A percentile compares a stretch with the other conserved stretches of the same genome.
These are phyloP conservation scores for Saccharomyces cerevisiae DNA, from an alignment of 805 yeast genomes.

Conservation along the genomic window DNA sequence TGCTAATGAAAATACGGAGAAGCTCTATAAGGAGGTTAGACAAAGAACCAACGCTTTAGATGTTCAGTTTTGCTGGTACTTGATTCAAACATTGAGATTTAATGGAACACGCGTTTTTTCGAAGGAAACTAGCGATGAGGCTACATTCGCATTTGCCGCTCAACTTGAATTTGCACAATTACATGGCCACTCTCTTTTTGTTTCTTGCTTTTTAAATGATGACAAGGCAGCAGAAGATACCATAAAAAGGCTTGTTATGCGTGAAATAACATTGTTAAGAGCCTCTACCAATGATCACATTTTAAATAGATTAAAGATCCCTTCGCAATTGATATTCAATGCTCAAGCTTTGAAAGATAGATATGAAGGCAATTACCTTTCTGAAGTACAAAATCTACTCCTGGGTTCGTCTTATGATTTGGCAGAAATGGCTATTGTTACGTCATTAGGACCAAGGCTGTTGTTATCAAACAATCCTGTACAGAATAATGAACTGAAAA, in stretches of 20 bases:
- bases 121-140: conserved; percentile 29
- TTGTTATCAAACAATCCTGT: conserved; percentile 28
- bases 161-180: conserved; percentile 41
- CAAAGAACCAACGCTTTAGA: conserved; percentile 20
- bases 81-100: conserved; percentile 39
- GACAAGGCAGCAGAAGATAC: conserved; percentile 38
- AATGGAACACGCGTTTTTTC: conserved; percentile 22
- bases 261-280: conserved; percentile 19
- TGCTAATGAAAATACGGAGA: conserved; percentile 9
- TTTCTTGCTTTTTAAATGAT: conserved; percentile 47
- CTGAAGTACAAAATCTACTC: conserved; percentile 54
- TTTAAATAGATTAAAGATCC: conserved; percentile 40
- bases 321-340: conserved; percentile 40
- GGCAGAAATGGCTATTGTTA: conserved; percentile 54
- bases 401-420: conserved; percentile 50
- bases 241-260: conserved; percentile 29
- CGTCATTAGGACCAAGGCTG: conserved; percentile 63
- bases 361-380: conserved; percentile 42
- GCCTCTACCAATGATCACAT: conserved; percentile 4
- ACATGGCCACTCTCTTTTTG: conserved; percentile 55
- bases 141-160: conserved; percentile 40
- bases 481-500: conserved; percentile 30
- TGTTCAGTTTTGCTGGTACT: conserved; percentile 43
- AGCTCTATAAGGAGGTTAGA: conserved; percentile 8
- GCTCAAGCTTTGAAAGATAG: conserved; percentile 54